Conservation (phyloP, 1,139 yeast genomes). For the Chernovozyma sophiae-reginae region DNA sequence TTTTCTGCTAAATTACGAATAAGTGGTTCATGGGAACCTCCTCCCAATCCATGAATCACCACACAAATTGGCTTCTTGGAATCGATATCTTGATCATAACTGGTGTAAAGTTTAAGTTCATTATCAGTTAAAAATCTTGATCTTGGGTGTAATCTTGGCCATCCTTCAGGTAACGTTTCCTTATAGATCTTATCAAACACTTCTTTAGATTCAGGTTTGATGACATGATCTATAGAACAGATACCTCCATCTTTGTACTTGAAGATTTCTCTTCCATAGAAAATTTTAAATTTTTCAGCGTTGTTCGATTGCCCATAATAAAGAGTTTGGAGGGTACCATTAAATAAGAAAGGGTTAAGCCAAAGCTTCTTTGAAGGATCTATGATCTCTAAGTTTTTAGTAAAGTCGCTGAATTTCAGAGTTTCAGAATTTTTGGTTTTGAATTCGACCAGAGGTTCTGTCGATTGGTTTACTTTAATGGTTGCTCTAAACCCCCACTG, state of each 20-base stretch:
- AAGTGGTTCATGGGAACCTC: conserved; percentile 88
- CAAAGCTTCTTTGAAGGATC: conserved; percentile 38
- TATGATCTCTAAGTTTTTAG: conserved; percentile 21
- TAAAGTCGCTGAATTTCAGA: conserved; percentile 20
- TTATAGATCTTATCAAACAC: conserved; percentile 47
- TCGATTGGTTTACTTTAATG: conserved; percentile 24
- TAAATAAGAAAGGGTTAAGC: conserved; percentile 62
- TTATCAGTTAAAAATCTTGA: conserved; percentile 62
- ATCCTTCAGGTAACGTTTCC: conserved; percentile 58
- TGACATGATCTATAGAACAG: conserved; percentile 75
- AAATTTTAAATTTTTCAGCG: conserved; percentile 50
- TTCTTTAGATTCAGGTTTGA: conserved; percentile 44
- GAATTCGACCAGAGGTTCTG: conserved; percentile 17
- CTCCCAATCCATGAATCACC: conserved; percentile 80
- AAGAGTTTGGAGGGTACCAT: conserved; percentile 74
- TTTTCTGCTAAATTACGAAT: conserved; percentile 59
- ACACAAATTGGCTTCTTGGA: conserved; percentile 58
- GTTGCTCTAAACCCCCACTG: conserved; percentile 42
- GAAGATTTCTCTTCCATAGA: conserved; percentile 74
- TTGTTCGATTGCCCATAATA: conserved; percentile 57
- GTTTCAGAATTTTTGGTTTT: conserved; percentile 12
- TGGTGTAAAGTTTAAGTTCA: conserved; percentile 25
- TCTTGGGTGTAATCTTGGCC: conserved; percentile 76
- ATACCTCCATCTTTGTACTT: conserved; percentile 60
- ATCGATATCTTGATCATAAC: conserved; percentile 23